Conservation (phyloP, 345 rosid genomes). For the Pelargonium nanum region DNA sequence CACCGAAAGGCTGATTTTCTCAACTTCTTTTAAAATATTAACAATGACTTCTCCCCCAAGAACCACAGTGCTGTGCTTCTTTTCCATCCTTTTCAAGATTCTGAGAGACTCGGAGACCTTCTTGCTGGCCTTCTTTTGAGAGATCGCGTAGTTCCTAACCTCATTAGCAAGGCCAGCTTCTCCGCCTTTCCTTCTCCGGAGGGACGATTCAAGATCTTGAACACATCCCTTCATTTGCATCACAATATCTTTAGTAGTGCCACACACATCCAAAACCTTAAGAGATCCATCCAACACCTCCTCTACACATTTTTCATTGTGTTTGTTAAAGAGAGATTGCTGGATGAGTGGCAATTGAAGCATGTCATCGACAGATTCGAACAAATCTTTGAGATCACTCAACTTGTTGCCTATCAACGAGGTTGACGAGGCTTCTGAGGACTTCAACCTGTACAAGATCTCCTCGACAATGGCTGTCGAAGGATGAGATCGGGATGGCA, state of each 20-base stretch:
- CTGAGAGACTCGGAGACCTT: background rate
- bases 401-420: conserved; percentile 12
- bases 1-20: conserved; percentile 17
- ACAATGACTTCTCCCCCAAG: background rate
- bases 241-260: conserved; percentile 26
- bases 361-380: conserved; percentile 16
- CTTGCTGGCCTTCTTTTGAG: conserved; percentile 26
- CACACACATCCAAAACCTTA: conserved; percentile 28
- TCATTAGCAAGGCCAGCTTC: conserved; percentile 13
- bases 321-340: conserved; percentile 12
- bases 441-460: conserved; percentile 9
- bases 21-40: conserved; percentile 19
- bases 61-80: background rate
- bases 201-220: conserved; percentile 22
- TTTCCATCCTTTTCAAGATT: conserved; percentile 18
- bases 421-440: conserved; percentile 6
- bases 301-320: conserved; percentile 9
- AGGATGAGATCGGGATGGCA: conserved; percentile 20
- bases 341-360: too few species aligned
- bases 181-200: conserved; percentile 21
- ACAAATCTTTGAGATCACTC: conserved; percentile 19
- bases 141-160: conserved; percentile 12
- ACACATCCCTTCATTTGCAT: conserved; percentile 21
- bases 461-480: conserved; percentile 8
- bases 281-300: conserved; percentile 33